Evolutionary conservation across 2,329 filamentous ascomycete genomes (phyloP).

Genomic region (Myriosclerotinia scirpicola): DNA sequence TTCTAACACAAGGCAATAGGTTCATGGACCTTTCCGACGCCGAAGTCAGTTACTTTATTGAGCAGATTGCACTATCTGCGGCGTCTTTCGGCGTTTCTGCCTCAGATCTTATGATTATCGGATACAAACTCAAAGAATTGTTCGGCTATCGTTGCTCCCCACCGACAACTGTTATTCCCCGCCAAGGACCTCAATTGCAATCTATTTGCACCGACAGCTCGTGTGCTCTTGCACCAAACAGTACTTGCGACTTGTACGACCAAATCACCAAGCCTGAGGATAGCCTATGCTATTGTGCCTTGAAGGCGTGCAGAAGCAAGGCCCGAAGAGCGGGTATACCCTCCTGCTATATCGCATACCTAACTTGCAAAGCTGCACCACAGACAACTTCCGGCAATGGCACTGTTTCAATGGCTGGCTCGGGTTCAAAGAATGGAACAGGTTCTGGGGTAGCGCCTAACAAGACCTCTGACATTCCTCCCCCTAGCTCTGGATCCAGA

Average conservation of each 20-base stretch:
- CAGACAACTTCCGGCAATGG: background rate
- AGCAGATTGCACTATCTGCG: constrained; percentile 56
- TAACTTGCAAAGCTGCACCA: background rate
- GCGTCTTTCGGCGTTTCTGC: constrained; percentile 58
- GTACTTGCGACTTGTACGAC: constrained; percentile 50
- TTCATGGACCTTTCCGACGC: constrained; percentile 57
- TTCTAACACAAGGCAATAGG: constrained; percentile 28
- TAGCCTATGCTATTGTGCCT: background rate
- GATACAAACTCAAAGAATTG: constrained; percentile 48
- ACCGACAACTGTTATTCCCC: constrained; percentile 47
- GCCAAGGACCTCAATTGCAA: constrained; percentile 51
- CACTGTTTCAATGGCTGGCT: background rate
- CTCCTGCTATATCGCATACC: background rate
- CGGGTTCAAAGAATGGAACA: background rate
- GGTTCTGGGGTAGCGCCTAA: background rate
- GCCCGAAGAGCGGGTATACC: background rate
- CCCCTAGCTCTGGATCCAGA: background rate
- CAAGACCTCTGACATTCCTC: background rate
- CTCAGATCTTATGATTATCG: constrained; percentile 52
- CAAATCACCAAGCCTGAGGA: constrained; percentile 23
- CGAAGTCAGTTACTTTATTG: constrained; percentile 59
- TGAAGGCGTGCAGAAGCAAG: background rate
- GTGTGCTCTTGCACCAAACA: constrained; percentile 50
- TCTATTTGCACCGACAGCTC: constrained; percentile 55
- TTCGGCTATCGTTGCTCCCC: constrained; percentile 56